Base-by-base conservation (phyloP, 805 yeast species). In the Maudiozyma turicensis region DNA sequence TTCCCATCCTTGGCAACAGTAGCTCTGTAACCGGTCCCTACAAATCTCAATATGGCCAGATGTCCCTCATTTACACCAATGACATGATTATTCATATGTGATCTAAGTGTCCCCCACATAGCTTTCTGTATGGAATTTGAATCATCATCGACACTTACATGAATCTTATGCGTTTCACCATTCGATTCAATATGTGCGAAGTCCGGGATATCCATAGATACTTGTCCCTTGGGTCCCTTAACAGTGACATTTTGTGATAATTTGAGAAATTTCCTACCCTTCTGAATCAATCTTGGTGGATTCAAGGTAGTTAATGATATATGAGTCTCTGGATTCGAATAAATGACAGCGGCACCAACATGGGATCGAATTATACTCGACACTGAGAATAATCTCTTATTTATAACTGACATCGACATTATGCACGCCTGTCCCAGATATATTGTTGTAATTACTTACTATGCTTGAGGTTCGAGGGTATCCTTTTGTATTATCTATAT, bases 21-120 rank as follows among this genome's bases (percentile, higher is more conserved):
- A 2, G 95, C 96, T 69, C 98, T 82, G 76, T 86, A 93, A 65
- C 99, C 99, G 10, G 98, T 91, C 55, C 99, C 99, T 14, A 88
- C 95, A 56, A 93, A 83, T 68, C 81, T 86, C 54, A 93, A 74
- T 49, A 90, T 84, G 29, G 93, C 80, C 52, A 88, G 68, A 65
- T 93, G 98, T 11, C 98, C 98, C 58, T 90, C 98, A 40, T 88
- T 81, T 39, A 89, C 95, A 47, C 99, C 99, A 37, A 78, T 72
- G 31, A 91, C 75, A 56, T 84, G 78, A 69, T 91, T 91, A 59
- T 81, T 79, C 44, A 93, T 65, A 50, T 83, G 72, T 0, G 95
- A 76, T 64, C 99, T 78, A 47, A 84, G 76, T 6, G 98, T 93
- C 14, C 99, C 99, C 98, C 98, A 93, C 78, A 93, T 80, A 15